Base-by-base conservation (phyloP, 2,329 filamentous ascomycete species). In the Canariomyces notabilis region DNA sequence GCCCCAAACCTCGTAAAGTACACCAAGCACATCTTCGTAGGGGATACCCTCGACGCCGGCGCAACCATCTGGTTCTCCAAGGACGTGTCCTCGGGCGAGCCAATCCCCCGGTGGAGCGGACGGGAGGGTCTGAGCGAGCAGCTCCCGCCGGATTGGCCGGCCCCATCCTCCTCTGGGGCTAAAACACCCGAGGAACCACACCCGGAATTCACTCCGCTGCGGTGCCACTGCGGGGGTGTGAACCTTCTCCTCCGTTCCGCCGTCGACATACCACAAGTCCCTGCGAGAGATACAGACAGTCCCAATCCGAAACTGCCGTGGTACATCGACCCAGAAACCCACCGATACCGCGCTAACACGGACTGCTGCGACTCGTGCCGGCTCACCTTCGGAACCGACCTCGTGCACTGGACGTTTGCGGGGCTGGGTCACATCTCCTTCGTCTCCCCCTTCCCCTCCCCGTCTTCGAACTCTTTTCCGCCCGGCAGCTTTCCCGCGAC, bases 21-120 rank as follows among this genome's bases (percentile, higher is more conserved):
- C 37, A 48, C 40, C 0, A 45, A 63, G 1, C 69, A 75, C 45
- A 66, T 71, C 5, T 75, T 68, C 47, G 61, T 77, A 1, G 65
- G 59, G 2, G 74, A 77, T 44, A 78, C 75, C 0, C 32, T 64
- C 2, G 75, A 79, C 55, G 76, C 75, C 2, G 76, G 76, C 0
- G 65, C 73, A 0, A 68, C 67, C 2, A 57, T 66, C 1, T 79
- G 72, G 72, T 55, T 76, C 2, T 61, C 59, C 18, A 37, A 8
- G 8, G 52, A 60, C 5, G 44, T 53, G 67, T 1, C 64, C 62
- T 0, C 57, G 49, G 5, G 64, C 69, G 26, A 29, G 4, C 26
- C 4, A 12, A 9, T 9, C 4, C 4, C 14, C 9, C 14, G 26
- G 26, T 9, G 9, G 8, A 12, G 26, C 8, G 26, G 26, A 3